Conservation (phyloP, 345 rosid genomes). For the Aegle marmelos region DNA sequence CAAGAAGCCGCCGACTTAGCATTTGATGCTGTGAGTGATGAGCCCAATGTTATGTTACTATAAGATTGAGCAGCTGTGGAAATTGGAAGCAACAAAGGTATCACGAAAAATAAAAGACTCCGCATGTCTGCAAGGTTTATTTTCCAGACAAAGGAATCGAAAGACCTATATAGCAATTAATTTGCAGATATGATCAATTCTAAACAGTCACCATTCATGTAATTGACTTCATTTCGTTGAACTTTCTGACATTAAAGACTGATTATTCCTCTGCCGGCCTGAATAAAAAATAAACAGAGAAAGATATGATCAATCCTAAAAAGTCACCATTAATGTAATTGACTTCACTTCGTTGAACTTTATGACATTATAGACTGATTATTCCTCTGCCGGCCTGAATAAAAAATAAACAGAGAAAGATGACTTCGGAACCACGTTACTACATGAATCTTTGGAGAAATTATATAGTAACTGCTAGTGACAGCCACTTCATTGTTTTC, state of each 20-base stretch:
- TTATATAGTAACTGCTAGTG: not conserved
- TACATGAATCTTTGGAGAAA: not conserved
- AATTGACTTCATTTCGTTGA: not conserved
- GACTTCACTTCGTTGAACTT: not conserved
- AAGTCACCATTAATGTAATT: not conserved
- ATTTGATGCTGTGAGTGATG: slow-evolving; percentile 2
- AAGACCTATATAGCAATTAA: not conserved
- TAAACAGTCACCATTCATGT: not conserved
- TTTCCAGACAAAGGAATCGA: not conserved
- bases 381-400: not conserved
- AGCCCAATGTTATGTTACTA: not conserved
- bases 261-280: not conserved
- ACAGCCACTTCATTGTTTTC: not conserved
- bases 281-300: not conserved
- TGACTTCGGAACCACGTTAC: not conserved
- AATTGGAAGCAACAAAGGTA: not conserved
- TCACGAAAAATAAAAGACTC: not conserved
- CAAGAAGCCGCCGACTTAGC: not conserved
- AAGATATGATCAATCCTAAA: not conserved
- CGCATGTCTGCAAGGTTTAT: not conserved
- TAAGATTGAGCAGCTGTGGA: slow-evolving; percentile 2
- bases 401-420: not conserved
- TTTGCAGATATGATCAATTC: not conserved
- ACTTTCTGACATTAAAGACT: not conserved
- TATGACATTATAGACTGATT: not conserved